A percentile compares a stretch with the other conserved stretches of the same genome.
Conservation (phyloP, 2,329 filamentous ascomycete genomes). For the Dactylonectria macrodidyma region DNA sequence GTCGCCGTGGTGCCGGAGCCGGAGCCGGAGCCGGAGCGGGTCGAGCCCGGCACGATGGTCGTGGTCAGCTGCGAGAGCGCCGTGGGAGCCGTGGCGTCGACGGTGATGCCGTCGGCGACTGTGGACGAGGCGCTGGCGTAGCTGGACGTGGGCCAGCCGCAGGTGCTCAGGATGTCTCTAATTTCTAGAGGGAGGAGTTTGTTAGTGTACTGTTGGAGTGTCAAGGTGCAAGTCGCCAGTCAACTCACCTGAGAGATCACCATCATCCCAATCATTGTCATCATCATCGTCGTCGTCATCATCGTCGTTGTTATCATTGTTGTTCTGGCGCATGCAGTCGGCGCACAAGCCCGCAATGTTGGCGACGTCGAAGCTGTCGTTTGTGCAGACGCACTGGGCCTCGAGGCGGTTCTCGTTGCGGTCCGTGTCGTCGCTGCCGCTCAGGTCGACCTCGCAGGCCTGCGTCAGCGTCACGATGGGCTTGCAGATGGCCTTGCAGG, state of each 20-base stretch:
- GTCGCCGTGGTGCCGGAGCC: background rate
- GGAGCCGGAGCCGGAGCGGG: background rate
- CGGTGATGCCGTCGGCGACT: slow-evolving; percentile 48
- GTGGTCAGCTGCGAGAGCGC: slow-evolving; percentile 54
- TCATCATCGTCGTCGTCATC: slow-evolving; percentile 39
- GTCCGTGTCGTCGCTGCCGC: slow-evolving; percentile 45
- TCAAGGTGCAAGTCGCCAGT: background rate
- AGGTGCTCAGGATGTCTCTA: slow-evolving; percentile 52
- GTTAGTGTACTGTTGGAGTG: background rate
- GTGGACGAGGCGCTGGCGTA: slow-evolving; percentile 50
- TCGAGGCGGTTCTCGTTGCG: slow-evolving; percentile 55
- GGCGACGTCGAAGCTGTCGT: slow-evolving; percentile 57
- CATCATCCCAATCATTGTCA: slow-evolving; percentile 34
- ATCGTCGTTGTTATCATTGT: slow-evolving; percentile 34
- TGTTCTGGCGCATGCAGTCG: slow-evolving; percentile 55
- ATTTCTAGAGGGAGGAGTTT: slow-evolving; percentile 47
- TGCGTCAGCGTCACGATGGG: slow-evolving; percentile 54
- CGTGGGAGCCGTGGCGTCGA: slow-evolving; percentile 51
- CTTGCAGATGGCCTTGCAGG: slow-evolving; percentile 54
- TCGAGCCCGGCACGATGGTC: slow-evolving; percentile 47
- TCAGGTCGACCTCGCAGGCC: slow-evolving; percentile 54
- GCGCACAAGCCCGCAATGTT: slow-evolving; percentile 55
- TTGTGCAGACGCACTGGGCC: slow-evolving; percentile 59
- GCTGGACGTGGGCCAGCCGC: slow-evolving; percentile 52
- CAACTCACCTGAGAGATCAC: slow-evolving; percentile 43